Evolutionary conservation across 768 basidiomycete genomes (phyloP).

Genomic region (Trametes sanguinea): DNA sequence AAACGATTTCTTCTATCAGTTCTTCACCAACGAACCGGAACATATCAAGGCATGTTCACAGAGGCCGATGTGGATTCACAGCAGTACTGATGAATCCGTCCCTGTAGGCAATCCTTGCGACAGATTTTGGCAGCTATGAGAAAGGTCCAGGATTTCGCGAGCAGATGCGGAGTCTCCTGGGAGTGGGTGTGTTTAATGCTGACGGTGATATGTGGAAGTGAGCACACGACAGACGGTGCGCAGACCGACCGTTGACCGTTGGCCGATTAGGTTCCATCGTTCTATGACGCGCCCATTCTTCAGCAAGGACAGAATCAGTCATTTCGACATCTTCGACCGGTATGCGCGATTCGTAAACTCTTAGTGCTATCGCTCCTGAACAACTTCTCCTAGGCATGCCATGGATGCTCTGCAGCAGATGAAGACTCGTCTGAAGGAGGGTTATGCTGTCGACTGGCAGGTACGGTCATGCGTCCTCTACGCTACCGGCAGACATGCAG

Average conservation of each 20-base stretch:
- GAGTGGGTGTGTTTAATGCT: conserved; percentile 45
- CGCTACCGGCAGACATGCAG: neutral
- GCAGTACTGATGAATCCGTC: neutral
- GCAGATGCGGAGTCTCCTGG: conserved; percentile 30
- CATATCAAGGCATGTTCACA: conserved; percentile 38
- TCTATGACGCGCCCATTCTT: conserved; percentile 47
- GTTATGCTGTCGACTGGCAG: conserved; percentile 46
- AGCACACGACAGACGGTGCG: neutral
- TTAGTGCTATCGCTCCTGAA: too few species aligned
- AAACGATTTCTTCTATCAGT: conserved; percentile 24
- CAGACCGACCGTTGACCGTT: too few species aligned
- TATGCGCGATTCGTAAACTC: neutral
- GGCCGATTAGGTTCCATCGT: conserved; percentile 40
- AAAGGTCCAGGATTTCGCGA: conserved; percentile 38
- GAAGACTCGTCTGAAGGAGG: conserved; percentile 36
- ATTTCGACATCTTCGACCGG: conserved; percentile 44
- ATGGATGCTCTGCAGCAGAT: conserved; percentile 36
- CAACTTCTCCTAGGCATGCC: conserved; percentile 27
- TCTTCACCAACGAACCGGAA: conserved; percentile 42
- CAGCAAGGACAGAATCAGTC: conserved; percentile 39
- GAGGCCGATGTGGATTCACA: neutral
- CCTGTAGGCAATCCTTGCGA: conserved; percentile 39
- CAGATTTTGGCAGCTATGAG: conserved; percentile 38
- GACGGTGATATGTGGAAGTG: conserved; percentile 47
- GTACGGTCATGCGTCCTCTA: conserved; percentile 13